Conservation (phyloP, 352 stramenopile genomes). For the Globisporangium iwayamae region DNA sequence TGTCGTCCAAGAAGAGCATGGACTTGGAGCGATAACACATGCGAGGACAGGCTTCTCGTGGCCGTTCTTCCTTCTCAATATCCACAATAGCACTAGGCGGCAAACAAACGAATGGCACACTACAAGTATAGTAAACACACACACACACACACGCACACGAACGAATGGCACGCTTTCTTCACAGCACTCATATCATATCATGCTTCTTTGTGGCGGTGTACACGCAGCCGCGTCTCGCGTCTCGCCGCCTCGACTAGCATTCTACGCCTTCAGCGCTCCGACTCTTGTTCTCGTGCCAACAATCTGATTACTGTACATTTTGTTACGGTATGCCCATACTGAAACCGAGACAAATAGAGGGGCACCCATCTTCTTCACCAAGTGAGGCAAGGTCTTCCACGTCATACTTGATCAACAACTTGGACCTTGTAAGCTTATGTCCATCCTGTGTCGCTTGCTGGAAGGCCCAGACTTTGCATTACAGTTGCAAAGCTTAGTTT, state of each 20-base stretch:
- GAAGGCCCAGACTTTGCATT: too few species aligned
- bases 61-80: not conserved
- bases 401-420: not conserved
- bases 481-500: too few species aligned
- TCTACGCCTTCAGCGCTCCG: not conserved
- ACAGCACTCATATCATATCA: not conserved
- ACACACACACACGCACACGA: not conserved
- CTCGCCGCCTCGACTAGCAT: not conserved
- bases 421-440: not conserved
- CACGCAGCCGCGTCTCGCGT: not conserved
- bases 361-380: not conserved
- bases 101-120: not conserved
- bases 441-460: too few species aligned
- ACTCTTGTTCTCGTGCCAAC: not conserved
- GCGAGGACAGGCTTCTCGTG: not conserved
- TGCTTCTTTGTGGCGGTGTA: not conserved
- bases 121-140: not conserved
- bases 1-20: conserved; percentile 34
- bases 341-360: not conserved
- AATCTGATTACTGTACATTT: conserved; percentile 3
- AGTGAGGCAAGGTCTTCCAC: not conserved
- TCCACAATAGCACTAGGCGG: not conserved
- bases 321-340: not conserved
- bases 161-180: not conserved
- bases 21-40: conserved; percentile 19